Base-by-base conservation (phyloP, 768 basidiomycete genomes). In the Suillus fuscotomentosus region DNA sequence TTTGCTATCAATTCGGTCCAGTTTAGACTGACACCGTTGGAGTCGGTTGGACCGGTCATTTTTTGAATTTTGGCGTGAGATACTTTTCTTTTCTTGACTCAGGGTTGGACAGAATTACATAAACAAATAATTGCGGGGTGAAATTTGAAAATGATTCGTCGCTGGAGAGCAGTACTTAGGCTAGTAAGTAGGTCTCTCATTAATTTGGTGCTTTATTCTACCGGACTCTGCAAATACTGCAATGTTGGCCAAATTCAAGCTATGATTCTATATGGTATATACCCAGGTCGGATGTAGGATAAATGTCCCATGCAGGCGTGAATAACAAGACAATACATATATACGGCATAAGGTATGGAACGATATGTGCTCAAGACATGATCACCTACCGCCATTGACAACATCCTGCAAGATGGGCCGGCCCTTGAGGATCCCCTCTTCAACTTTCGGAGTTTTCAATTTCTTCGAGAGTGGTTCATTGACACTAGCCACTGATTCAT, bases 391-490 rank as follows among this genome's bases (percentile, higher is more conserved):
- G 31, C 78, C 83, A 63, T 85, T 85, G 13, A 88, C 73, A 60
- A 90, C 75, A 68, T 91, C 89, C 71, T 79, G 79, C 71, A 91
- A 76, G 61, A 91, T 81, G 38, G 86, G 86, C 27, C 88, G 78
- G 1, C 86, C 83, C 59, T 76, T 84, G 66, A 89, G 70, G 27
- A 90, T 61, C 5, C 82, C 86, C 7, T 71, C 73, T 60, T 79
- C 76, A 24, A 71, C 67, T 38, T 43, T 63, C 20, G 69, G 64
- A 11, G 69, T 81, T 68, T 71, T 74, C 62, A 75, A 77, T 76
- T 82, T 82, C 66, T 77, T 78, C 13, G 71, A 73, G 22, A 73
- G 70, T 27, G 65, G 70, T 41, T 60, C 64, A 34, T 60, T 48
- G 20, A 34, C 67, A 47, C 66, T 61, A 60, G 41, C 60, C 11